Evolutionary conservation across 805 yeast species (phyloP).

Genomic region (Kazachstania psychrophila): DNA sequence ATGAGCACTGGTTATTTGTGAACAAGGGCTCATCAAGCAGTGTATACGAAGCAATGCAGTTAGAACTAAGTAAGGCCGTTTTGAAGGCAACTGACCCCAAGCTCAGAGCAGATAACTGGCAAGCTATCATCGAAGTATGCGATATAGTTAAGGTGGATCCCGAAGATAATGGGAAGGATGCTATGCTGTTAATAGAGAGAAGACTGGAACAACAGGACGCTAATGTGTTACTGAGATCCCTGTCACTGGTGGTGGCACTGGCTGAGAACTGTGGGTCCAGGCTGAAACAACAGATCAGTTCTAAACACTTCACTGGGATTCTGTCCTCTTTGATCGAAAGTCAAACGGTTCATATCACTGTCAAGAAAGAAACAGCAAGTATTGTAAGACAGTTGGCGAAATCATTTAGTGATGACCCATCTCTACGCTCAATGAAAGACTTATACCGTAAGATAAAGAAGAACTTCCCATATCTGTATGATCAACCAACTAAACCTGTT

Average conservation of each 20-base stretch:
- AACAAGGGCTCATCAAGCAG: no score
- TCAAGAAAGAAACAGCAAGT: constrained; percentile 57
- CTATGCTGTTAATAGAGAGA: constrained; percentile 36
- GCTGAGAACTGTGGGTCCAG: constrained; percentile 74
- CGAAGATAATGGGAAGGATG: constrained; percentile 39
- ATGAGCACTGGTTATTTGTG: no score
- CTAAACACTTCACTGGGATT: constrained; percentile 42
- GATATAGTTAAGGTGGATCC: constrained; percentile 57
- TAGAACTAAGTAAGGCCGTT: constrained; percentile 16
- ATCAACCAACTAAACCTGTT: constrained; percentile 39
- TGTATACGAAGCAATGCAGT: no score
- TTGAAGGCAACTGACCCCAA: constrained; percentile 55
- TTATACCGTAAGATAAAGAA: constrained; percentile 43
- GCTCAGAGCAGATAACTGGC: constrained; percentile 61
- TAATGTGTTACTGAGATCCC: constrained; percentile 52
- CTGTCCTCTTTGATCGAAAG: constrained; percentile 45
- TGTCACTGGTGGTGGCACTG: constrained; percentile 47
- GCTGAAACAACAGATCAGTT: constrained; percentile 53
- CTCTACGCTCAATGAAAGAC: constrained; percentile 59
- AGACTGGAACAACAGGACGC: constrained; percentile 49
- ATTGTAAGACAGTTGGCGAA: constrained; percentile 57
- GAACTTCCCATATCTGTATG: constrained; percentile 32
- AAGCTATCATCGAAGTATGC: constrained; percentile 52
- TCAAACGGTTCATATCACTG: constrained; percentile 49
- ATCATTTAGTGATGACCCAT: constrained; percentile 65